Conservation (phyloP, 1,139 yeast species). For the Yamadazyma songkhlaensis region DNA sequence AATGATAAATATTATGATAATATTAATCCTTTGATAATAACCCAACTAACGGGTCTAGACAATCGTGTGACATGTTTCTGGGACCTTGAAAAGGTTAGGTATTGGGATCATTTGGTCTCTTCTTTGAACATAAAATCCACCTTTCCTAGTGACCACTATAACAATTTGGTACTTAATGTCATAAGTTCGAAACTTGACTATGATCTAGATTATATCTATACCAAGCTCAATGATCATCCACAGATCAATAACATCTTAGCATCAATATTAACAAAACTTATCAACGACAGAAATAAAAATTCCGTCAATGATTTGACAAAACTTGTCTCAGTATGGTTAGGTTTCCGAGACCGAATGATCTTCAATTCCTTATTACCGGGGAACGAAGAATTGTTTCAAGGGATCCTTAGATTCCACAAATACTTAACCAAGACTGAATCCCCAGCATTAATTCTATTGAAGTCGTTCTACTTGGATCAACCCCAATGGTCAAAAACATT, state of each 20-base stretch:
- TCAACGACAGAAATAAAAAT: slow-evolving; percentile 4
- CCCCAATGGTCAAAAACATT: too few relatives aligned
- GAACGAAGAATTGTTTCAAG: slow-evolving; percentile 30
- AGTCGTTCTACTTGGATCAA: slow-evolving; percentile 4
- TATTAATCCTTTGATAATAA: slow-evolving; percentile 16
- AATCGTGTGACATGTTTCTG: slow-evolving; percentile 22
- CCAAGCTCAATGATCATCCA: slow-evolving; percentile 15
- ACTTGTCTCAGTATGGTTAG: slow-evolving; percentile 27
- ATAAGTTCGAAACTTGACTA: background rate
- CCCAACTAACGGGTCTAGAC: slow-evolving; percentile 17
- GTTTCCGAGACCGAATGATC: slow-evolving; percentile 20
- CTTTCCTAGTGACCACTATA: slow-evolving; percentile 10
- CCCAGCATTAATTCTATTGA: background rate
- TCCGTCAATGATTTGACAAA: background rate
- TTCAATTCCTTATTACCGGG: slow-evolving; percentile 32
- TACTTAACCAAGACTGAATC: slow-evolving; percentile 2
- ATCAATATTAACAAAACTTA: slow-evolving; percentile 14
- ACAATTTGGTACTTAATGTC: slow-evolving; percentile 9
- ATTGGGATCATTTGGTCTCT: slow-evolving; percentile 29
- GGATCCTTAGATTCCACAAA: slow-evolving; percentile 10
- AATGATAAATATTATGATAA: slow-evolving; percentile 15
- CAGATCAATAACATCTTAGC: slow-evolving; percentile 24
- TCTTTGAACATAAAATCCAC: slow-evolving; percentile 13
- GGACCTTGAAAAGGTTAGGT: slow-evolving; percentile 24
- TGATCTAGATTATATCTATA: background rate